These are phyloP conservation scores for Mycena maculata DNA, from an alignment of 768 basidiomycete species.

Conservation along the genomic window DNA sequence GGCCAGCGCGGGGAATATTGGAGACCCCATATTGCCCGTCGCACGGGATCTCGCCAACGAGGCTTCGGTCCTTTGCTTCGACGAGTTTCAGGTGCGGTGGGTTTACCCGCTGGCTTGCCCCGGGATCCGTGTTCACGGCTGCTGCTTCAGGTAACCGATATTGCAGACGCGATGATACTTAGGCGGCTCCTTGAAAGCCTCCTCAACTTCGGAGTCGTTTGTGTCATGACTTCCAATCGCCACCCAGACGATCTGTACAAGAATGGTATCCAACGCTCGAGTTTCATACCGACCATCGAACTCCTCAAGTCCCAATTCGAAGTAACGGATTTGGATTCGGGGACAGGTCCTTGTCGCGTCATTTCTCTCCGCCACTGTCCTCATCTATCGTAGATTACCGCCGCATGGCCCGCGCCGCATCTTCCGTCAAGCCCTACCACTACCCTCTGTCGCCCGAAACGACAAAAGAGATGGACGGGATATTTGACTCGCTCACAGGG, in stretches of 20 bases:
- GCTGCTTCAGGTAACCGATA: slow-evolving; percentile 84
- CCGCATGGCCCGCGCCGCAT: slow-evolving; percentile 91
- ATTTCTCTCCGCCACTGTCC: slow-evolving; percentile 8
- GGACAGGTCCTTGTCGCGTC: slow-evolving; percentile 72
- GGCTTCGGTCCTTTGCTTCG: slow-evolving; percentile 91
- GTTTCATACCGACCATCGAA: slow-evolving; percentile 95
- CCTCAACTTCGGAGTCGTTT: slow-evolving; percentile 89
- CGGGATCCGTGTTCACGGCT: slow-evolving; percentile 15
- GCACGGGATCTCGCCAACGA: slow-evolving; percentile 88
- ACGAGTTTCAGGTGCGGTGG: slow-evolving; percentile 91
- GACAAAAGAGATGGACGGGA: slow-evolving; percentile 58
- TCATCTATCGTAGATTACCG: slow-evolving; percentile 79
- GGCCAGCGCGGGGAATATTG: slow-evolving; percentile 73
- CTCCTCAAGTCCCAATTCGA: slow-evolving; percentile 88
- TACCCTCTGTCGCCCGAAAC: slow-evolving; percentile 83
- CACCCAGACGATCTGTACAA: slow-evolving; percentile 98
- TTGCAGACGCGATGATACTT: slow-evolving; percentile 98
- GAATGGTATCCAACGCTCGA: slow-evolving; percentile 96
- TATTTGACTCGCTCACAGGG: slow-evolving; percentile 78
- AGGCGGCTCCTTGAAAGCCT: slow-evolving; percentile 89
- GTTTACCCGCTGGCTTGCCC: background rate
- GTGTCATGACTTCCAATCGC: slow-evolving; percentile 97
- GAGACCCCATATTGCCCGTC: slow-evolving; percentile 89
- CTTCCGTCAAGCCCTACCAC: slow-evolving; percentile 84
- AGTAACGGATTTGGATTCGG: slow-evolving; percentile 95